These are phyloP conservation scores for Xylaria sp. DNA, from an alignment of 495 filamentous ascomycete species.

Conservation along the genomic window DNA sequence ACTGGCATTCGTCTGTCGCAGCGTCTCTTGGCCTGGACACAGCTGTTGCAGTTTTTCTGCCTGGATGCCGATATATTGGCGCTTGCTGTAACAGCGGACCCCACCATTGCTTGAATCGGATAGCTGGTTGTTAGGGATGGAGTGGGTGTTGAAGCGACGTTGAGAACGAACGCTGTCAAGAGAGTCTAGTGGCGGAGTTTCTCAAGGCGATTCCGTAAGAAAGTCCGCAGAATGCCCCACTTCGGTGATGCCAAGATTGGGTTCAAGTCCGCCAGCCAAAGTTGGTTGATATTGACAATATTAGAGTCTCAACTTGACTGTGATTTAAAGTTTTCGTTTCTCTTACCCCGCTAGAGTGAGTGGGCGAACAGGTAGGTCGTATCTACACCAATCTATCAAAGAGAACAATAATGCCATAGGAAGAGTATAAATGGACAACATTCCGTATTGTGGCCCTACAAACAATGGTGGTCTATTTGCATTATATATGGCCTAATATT, in stretches of 20 bases:
- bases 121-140: not conserved
- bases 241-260: slow-evolving; percentile 18
- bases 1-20: slow-evolving; percentile 41
- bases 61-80: slow-evolving; percentile 27
- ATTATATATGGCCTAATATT: not conserved
- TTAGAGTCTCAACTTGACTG: not conserved
- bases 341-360: not conserved
- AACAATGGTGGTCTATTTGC: not conserved
- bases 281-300: not conserved
- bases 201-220: not conserved
- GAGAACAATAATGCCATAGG: not conserved
- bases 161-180: not conserved
- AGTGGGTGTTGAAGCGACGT: not conserved
- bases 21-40: slow-evolving; percentile 40
- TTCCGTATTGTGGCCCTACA: not conserved
- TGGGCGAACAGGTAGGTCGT: not conserved
- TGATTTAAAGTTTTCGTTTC: not conserved
- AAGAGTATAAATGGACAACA: not conserved
- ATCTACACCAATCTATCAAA: not conserved
- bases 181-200: slow-evolving; percentile 19
- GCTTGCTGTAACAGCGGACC: not conserved
- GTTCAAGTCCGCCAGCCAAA: slow-evolving; percentile 13
- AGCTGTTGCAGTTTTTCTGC: slow-evolving; percentile 46
- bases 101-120: not conserved
- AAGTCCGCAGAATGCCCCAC: slow-evolving; percentile 25